phyloP scores from a whole-genome alignment of 495 filamentous ascomycete genomes.

The Aspergillus avenaceus region DNA sequence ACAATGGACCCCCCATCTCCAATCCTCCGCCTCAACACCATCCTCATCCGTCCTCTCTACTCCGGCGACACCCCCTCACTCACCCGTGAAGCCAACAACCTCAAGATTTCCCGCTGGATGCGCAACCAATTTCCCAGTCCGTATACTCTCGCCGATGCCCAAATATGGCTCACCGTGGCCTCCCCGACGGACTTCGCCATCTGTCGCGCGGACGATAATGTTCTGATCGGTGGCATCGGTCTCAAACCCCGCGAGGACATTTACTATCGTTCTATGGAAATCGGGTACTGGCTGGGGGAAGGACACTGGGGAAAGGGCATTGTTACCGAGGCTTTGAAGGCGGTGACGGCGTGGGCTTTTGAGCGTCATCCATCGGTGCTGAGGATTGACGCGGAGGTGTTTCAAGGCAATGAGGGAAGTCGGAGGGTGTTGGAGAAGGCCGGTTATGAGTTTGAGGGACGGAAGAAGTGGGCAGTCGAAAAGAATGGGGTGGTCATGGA shows the following conservation, averaged over 20 bases:
- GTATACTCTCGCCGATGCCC: not conserved
- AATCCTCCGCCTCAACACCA: not conserved
- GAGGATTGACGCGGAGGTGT: slow-evolving; percentile 6
- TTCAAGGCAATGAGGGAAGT: slow-evolving; percentile 8
- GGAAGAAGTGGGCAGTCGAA: slow-evolving; percentile 1
- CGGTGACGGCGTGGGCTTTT: slow-evolving; percentile 1
- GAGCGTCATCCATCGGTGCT: not conserved
- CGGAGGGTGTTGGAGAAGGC: slow-evolving; percentile 3
- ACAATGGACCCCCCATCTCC: not conserved
- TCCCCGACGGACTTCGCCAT: slow-evolving; percentile 3
- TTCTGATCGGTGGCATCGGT: slow-evolving; percentile 2
- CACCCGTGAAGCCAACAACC: slow-evolving; percentile 7
- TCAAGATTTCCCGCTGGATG: slow-evolving; percentile 4
- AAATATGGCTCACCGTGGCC: not conserved
- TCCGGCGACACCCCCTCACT: not conserved
- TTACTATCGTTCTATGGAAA: slow-evolving; percentile 2
- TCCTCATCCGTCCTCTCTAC: slow-evolving; percentile 1
- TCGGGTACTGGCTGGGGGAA: slow-evolving; percentile 10
- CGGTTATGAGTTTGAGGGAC: slow-evolving; percentile 3
- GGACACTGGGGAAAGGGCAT: slow-evolving; percentile 8
- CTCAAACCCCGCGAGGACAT: not conserved
- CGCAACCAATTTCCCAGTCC: slow-evolving; percentile 6
- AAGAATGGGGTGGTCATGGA: slow-evolving; percentile 6
- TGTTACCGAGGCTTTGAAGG: slow-evolving; percentile 2
- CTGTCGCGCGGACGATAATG: not conserved